Base-by-base conservation (phyloP, 2,329 filamentous ascomycete genomes). In the Botrytis cinerea region DNA sequence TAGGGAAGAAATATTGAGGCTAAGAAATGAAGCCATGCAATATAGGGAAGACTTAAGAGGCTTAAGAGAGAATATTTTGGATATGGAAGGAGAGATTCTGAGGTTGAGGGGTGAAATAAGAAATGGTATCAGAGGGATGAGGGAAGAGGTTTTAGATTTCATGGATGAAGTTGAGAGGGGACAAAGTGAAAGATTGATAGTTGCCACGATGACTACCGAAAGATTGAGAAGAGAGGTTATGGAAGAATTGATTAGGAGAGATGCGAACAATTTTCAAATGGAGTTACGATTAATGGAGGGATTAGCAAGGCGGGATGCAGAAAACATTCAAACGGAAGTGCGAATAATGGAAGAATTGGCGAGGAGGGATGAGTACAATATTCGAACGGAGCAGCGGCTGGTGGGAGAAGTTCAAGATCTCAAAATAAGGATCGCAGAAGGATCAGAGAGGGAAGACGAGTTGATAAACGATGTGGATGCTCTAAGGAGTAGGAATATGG, bases 211-310 rank as follows among this genome's bases (percentile, higher is more conserved):
- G 14, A 18, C 16, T 32, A 57, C 43, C 28, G 48, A 54, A 43
- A 20, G 1, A 14, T 32, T 68, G 6, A 68, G 66, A 57, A 54
- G 69, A 64, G 69, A 71, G 25, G 32, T 71, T 28, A 12, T 25
- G 43, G 69, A 66, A 40, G 59, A n/a, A 43, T 28, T 57, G 16
- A 3, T 16, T 16, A 18, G 14, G n/a, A 57, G n/a, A 25, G 6
- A 57, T n/a, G 51, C 10, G n/a, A 28, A 28, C 6, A 28, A 57
- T 12, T 14, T 57, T 28, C 51, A 57, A 28, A 28, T 28, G 2
- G 51, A 57, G n/a, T n/a, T 57, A 57, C n/a, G 51, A 28, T 57
- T 57, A 4, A 8, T 32, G 32, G 59, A 66, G 22, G 59, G 14
- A 43, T 25, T 57, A 18, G n/a, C 14, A n/a, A 57, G 51, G n/a